Evolutionary conservation across 1,139 yeast genomes (phyloP), one percentile per base, ranked within the genome.

Genomic region (Hansenula sp.): DNA sequence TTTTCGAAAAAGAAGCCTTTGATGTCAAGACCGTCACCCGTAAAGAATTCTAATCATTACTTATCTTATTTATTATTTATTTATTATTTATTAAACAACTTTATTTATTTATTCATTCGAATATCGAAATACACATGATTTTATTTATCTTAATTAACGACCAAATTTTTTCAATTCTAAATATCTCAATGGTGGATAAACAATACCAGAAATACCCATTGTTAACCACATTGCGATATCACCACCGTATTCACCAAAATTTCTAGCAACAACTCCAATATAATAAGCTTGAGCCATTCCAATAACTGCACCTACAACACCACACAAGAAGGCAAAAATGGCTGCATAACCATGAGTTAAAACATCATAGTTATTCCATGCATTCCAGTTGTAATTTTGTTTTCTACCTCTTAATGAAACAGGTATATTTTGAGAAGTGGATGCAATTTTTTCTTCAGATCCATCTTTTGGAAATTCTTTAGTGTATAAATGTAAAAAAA

Each of bases 211-310:
- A 52, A 88, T 79, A 0, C 79, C 94, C 75, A 84, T 77, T 29
- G 86, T 73, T 29, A 88, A 61, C 80, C 92, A 85, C 76, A 83
- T 80, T 29, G 94, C 97, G 35, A 89, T 62, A 55, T 85, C 95
- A 20, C 88, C 89, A 32, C 90, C 90, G 40, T 57, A 59, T 16
- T 64, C 71, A 8, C 89, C 88, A 17, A 79, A 61, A 18, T 63
- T 54, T 40, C 61, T 62, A 7, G 92, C 89, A 30, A 84, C 55
- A 0, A 88, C 88, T 0, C 94, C 95, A 16, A 75, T 69, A 72
- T 82, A 85, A 59, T 84, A 85, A 1, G 77, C 81, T 55, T 84
- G 95, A 19, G 84, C 73, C 95, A 84, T 84, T 6, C 92, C 92
- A n/a, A 84, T 65, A 3, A 81, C 85, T 1, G 86, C 90, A 25